These are phyloP conservation scores for Arthrobotrys conoides DNA, from an alignment of 2,329 filamentous ascomycete genomes.

Conservation along the genomic window DNA sequence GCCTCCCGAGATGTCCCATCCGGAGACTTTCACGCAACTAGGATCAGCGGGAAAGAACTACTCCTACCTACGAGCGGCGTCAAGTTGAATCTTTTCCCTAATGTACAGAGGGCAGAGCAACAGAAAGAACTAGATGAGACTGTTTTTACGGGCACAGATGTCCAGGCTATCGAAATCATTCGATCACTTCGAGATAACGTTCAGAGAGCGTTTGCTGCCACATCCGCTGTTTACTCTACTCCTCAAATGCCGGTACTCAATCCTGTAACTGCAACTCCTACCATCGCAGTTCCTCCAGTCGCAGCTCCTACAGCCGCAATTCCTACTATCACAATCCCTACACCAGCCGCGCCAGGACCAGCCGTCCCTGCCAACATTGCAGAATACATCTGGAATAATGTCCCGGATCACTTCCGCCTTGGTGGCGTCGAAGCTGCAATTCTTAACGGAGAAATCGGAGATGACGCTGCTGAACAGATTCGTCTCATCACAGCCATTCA, in stretches of 20 bases:
- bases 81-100: conserved; percentile 36
- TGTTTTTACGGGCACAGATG: conserved; percentile 46
- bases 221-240: no score
- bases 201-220: background rate
- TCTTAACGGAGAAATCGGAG: conserved; percentile 20
- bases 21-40: conserved; percentile 27
- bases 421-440: conserved; percentile 40
- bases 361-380: conserved; percentile 9
- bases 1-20: conserved; percentile 16
- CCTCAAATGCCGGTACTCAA: background rate
- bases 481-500: conserved; percentile 48
- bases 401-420: conserved; percentile 40
- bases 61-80: conserved; percentile 42
- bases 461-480: conserved; percentile 36
- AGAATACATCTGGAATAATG: conserved; percentile 50
- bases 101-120: conserved; percentile 36
- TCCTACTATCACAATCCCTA: background rate
- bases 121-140: conserved; percentile 43
- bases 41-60: conserved; percentile 36
- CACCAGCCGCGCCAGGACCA: background rate
- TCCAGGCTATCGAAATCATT: conserved; percentile 52
- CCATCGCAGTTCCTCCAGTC: no score
- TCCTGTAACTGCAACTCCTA: background rate
- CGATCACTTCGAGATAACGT: conserved; percentile 24
- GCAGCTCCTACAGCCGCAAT: no score